phyloP scores from a whole-genome alignment of 768 basidiomycete genomes.

The Lactarius akahatsu region DNA sequence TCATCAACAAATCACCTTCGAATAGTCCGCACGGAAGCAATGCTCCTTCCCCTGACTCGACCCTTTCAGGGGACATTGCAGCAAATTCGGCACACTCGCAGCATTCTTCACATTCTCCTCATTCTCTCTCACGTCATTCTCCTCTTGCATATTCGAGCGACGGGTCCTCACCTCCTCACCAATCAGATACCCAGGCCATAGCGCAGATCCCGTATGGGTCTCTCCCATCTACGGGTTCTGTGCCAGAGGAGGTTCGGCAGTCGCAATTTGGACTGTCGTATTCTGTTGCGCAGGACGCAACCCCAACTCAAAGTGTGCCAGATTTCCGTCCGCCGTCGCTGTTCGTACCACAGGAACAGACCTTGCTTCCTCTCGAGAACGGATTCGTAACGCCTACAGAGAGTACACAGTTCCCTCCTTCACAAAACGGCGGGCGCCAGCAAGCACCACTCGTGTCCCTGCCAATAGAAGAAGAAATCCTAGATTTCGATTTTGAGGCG shows the following conservation, averaged over 20 bases:
- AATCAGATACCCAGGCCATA: slow-evolving; percentile 3
- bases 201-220: slow-evolving; percentile 7
- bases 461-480: not conserved
- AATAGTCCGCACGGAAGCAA: slow-evolving; percentile 17
- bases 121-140: not conserved
- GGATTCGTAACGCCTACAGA: slow-evolving; percentile 2
- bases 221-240: not conserved
- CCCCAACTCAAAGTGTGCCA: not conserved
- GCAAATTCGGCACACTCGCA: not conserved
- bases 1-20: slow-evolving; percentile 23
- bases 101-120: slow-evolving; percentile 14
- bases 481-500: slow-evolving; percentile 16
- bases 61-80: slow-evolving; percentile 8
- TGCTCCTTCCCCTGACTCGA: slow-evolving; percentile 18
- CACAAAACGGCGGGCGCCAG: slow-evolving; percentile 5
- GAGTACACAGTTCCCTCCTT: not conserved
- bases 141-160: slow-evolving; percentile 13
- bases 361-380: slow-evolving; percentile 11
- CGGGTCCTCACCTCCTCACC: slow-evolving; percentile 13
- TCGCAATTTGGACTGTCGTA: slow-evolving; percentile 19
- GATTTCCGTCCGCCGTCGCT: not conserved
- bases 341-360: slow-evolving; percentile 9
- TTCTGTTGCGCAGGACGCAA: slow-evolving; percentile 5
- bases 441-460: not conserved
- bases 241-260: slow-evolving; percentile 5